A percentile compares a stretch with the other conserved stretches of the same genome.
These are phyloP conservation scores for Termitomyces sp. DNA, from an alignment of 768 basidiomycete genomes.

Conservation along the genomic window DNA sequence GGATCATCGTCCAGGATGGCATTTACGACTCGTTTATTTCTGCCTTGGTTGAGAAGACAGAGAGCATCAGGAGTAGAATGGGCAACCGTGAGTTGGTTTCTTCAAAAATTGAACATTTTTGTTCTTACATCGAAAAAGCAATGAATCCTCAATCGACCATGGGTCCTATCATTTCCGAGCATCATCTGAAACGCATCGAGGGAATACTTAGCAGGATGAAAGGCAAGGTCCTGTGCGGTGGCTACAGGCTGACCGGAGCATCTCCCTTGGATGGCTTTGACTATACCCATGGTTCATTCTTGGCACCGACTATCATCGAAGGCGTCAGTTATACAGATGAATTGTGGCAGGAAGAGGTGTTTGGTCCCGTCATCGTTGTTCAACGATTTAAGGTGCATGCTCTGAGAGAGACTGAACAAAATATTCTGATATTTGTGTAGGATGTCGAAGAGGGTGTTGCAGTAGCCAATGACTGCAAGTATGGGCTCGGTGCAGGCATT, in stretches of 20 bases:
- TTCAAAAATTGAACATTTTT: background rate
- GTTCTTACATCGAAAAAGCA: constrained; percentile 36
- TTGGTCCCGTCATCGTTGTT: constrained; percentile 81
- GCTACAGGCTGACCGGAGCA: constrained; percentile 54
- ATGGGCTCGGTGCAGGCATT: constrained; percentile 77
- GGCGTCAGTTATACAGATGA: constrained; percentile 54
- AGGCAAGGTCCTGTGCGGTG: constrained; percentile 58
- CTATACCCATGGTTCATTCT: constrained; percentile 71
- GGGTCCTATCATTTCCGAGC: constrained; percentile 73
- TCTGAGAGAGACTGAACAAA: background rate
- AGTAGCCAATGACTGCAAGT: constrained; percentile 74
- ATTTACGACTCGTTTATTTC: constrained; percentile 69
- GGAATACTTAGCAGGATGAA: constrained; percentile 43
- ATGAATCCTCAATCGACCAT: constrained; percentile 67
- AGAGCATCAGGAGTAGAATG: constrained; percentile 64
- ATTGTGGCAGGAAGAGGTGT: constrained; percentile 81
- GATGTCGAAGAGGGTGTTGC: constrained; percentile 60
- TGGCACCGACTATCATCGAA: constrained; percentile 72
- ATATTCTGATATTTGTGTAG: constrained; percentile 26
- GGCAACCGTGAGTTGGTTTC: constrained; percentile 58
- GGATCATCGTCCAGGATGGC: constrained; percentile 68
- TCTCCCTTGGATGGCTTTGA: constrained; percentile 70
- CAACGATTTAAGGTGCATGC: constrained; percentile 35
- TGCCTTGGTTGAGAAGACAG: constrained; percentile 57
- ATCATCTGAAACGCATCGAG: constrained; percentile 64